Evolutionary conservation across 1,139 yeast species (phyloP).

Genomic region (Nadsonia commutata): DNA sequence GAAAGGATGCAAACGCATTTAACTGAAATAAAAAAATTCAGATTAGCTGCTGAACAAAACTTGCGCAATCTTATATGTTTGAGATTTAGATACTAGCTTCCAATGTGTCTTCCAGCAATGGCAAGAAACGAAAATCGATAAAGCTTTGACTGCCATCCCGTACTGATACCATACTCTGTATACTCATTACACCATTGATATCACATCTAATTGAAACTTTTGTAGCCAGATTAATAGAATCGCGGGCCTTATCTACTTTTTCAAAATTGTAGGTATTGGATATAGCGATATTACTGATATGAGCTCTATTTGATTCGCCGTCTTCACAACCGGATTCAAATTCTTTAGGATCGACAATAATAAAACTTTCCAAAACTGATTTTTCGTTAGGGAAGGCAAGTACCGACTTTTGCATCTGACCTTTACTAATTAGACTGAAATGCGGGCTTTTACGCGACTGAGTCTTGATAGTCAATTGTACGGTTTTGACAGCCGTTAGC

Average conservation of each 20-base stretch:
- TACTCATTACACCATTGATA: constrained; percentile 17
- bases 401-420: constrained; percentile 57
- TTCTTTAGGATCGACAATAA: constrained; percentile 12
- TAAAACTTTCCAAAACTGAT: constrained; percentile 41
- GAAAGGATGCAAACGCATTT: too few relatives aligned
- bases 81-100: neutral
- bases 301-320: constrained; percentile 4
- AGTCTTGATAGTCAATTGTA: constrained; percentile 40
- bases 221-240: constrained; percentile 20
- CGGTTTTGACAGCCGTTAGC: constrained; percentile 48
- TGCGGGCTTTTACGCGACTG: constrained; percentile 15
- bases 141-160: constrained; percentile 17
- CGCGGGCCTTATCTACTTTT: constrained; percentile 15
- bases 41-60: too few relatives aligned
- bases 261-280: constrained; percentile 17
- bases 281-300: constrained; percentile 9
- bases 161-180: constrained; percentile 20
- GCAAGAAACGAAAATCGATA: constrained; percentile 19
- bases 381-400: constrained; percentile 52
- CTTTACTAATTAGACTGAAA: constrained; percentile 40
- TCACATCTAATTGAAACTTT: constrained; percentile 21
- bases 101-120: neutral
- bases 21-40: too few relatives aligned
- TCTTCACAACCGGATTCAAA: constrained; percentile 8
- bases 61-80: too few relatives aligned